phyloP scores from a whole-genome alignment of 176 grass and related monocot genomes.

The Cymbopogon citratus region DNA sequence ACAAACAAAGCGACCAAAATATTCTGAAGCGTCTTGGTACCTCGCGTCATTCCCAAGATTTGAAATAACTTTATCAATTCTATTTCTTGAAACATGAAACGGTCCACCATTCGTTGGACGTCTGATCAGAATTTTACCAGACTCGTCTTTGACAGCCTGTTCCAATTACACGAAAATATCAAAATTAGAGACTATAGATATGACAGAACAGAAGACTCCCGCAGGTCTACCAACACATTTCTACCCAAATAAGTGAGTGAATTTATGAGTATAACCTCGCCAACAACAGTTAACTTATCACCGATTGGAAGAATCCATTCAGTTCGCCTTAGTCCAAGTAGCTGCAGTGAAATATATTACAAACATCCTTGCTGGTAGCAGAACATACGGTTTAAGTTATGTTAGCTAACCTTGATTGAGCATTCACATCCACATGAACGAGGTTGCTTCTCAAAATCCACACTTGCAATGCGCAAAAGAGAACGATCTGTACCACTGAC shows the following conservation, averaged over 20 bases:
- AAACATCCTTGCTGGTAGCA: not conserved
- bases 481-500: constrained; percentile 31
- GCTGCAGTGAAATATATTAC: constrained; percentile 30
- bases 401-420: constrained; percentile 46
- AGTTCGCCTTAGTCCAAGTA: constrained; percentile 55
- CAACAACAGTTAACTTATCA: constrained; percentile 51
- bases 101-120: constrained; percentile 48
- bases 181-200: not conserved
- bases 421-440: constrained; percentile 45
- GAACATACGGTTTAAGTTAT: not conserved
- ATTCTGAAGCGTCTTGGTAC: constrained; percentile 11
- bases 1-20: not conserved
- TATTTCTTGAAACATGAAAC: constrained; percentile 48
- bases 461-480: constrained; percentile 41
- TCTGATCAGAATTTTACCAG: constrained; percentile 47
- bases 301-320: constrained; percentile 58
- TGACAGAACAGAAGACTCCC: not conserved
- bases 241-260: not conserved
- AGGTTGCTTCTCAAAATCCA: constrained; percentile 57
- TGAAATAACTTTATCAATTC: constrained; percentile 43
- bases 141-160: constrained; percentile 57
- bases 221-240: not conserved
- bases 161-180: not conserved
- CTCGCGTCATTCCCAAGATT: constrained; percentile 42
- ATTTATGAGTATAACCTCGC: constrained; percentile 39